A percentile compares a stretch with the other conserved stretches of the same genome.
Conservation (phyloP, 306 rosid species). For the Trifolium dubium region DNA sequence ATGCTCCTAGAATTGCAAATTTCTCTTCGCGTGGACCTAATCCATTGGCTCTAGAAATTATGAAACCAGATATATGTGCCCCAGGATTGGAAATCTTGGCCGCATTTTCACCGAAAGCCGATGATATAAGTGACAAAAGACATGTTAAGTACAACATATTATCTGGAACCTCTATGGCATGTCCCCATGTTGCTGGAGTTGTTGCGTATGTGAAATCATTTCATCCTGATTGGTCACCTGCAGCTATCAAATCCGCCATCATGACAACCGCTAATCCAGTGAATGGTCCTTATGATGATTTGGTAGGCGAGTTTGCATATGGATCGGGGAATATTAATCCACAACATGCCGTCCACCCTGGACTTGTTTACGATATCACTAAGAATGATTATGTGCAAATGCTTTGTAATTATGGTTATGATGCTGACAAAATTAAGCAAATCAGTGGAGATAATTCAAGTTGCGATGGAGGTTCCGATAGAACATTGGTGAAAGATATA, state of each 20-base stretch:
- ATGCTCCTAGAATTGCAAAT: neutral
- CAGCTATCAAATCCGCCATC: neutral
- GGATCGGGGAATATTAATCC: constrained; percentile 23
- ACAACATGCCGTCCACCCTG: neutral
- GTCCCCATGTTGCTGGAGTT: constrained; percentile 15
- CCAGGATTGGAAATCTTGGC: constrained; percentile 22
- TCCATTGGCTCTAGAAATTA: neutral
- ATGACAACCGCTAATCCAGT: constrained; percentile 1
- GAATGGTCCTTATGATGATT: neutral
- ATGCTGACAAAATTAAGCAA: neutral
- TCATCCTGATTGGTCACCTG: constrained; percentile 6
- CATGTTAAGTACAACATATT: neutral
- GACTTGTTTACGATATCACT: constrained; percentile 26
- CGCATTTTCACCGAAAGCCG: neutral
- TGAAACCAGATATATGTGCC: constrained; percentile 30
- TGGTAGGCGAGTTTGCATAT: constrained; percentile 8
- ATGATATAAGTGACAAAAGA: neutral
- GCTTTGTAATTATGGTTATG: constrained; percentile 30
- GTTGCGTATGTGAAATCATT: constrained; percentile 20
- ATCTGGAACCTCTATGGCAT: constrained; percentile 26
- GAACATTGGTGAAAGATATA: neutral
- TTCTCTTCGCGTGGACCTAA: constrained; percentile 31
- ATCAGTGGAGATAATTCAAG: neutral
- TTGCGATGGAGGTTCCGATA: neutral
- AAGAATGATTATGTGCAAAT: constrained; percentile 3